Evolutionary conservation across 345 rosid genomes (phyloP).

Genomic region (Punica granatum): DNA sequence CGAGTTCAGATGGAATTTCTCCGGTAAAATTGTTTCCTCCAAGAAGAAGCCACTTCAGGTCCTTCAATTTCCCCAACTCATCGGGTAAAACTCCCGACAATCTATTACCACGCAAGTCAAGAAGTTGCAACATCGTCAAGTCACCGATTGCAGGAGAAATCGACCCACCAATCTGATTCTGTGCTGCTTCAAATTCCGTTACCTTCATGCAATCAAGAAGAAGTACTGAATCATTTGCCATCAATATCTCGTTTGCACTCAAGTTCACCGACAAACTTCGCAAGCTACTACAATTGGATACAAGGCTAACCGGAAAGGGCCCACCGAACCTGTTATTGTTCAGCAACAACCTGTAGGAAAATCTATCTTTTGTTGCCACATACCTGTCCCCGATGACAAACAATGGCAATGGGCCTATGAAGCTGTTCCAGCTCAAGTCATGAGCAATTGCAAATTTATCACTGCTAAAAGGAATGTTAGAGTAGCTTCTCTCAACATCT

Average conservation of each 20-base stretch:
- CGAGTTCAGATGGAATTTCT: constrained; percentile 38
- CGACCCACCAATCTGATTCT: constrained; percentile 42
- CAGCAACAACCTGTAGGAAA: constrained; percentile 36
- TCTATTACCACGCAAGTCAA: constrained; percentile 42
- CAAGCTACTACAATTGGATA: constrained; percentile 31
- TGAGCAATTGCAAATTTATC: constrained; percentile 22
- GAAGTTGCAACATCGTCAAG: constrained; percentile 31
- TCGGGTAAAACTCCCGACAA: constrained; percentile 37
- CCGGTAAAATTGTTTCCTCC: constrained; percentile 45
- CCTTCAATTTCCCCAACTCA: constrained; percentile 33
- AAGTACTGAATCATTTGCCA: constrained; percentile 20
- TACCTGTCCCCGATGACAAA: constrained; percentile 33
- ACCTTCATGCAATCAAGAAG: constrained; percentile 25
- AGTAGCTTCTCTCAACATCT: constrained; percentile 15
- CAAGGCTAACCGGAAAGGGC: constrained; percentile 25
- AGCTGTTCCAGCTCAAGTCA: constrained; percentile 55
- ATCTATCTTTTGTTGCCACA: constrained; percentile 15
- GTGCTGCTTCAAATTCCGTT: constrained; percentile 40
- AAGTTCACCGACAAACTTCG: constrained; percentile 38
- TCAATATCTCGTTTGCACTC: constrained; percentile 38
- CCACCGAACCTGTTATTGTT: constrained; percentile 43
- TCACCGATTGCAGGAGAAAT: constrained; percentile 30
- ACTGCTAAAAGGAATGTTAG: background rate
- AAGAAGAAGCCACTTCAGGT: constrained; percentile 31
- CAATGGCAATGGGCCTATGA: constrained; percentile 37